Evolutionary conservation across 805 yeast species (phyloP), one percentile per base, ranked within the genome.

Genomic region (Hemisphaericaspora nanyangensis): DNA sequence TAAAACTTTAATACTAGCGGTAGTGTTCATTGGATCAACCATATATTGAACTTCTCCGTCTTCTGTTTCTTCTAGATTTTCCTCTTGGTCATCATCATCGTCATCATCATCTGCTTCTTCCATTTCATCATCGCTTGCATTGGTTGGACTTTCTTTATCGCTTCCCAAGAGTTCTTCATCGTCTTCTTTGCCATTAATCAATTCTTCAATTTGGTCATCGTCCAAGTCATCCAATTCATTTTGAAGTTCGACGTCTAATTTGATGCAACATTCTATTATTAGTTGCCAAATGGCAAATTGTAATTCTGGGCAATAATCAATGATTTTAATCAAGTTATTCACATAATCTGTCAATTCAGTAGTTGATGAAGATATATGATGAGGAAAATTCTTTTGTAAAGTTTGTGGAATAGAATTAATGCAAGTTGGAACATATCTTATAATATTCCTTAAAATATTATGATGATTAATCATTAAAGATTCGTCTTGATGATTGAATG

Each of bases 241-340:
- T 53, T 88, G 96, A 41, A 90, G 69, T 59, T 89, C 98, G 5
- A 90, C 96, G 61, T 91, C 99, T 34, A 93, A 69, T 47, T 86
- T 85, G 43, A 93, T 87, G 40, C 85, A 74, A 45, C 80, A 77
- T 58, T 91, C 96, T 29, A 89, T 67, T 12, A 90, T 70, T 42
- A 86, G 60, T 17, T 84, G 81, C 96, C 97, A 90, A 6, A 86
- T 71, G 34, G 78, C 78, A 46, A 74, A 74, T 49, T 81, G 79
- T 46, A 89, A 64, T 49, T 89, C 96, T 4, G 79, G 77, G 46
- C 93, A 85, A 59, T 91, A 90, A 7, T 71, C 68, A 26, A 80
- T 64, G 19, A 86, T 57, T 18, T 55, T 55, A 37, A 90, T 63
- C 35, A 86, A 56, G 56, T 91, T 89, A 18, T 67, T 56, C 11